phyloP scores from a whole-genome alignment of 768 basidiomycete species.

The Lentinus tigrinus region DNA sequence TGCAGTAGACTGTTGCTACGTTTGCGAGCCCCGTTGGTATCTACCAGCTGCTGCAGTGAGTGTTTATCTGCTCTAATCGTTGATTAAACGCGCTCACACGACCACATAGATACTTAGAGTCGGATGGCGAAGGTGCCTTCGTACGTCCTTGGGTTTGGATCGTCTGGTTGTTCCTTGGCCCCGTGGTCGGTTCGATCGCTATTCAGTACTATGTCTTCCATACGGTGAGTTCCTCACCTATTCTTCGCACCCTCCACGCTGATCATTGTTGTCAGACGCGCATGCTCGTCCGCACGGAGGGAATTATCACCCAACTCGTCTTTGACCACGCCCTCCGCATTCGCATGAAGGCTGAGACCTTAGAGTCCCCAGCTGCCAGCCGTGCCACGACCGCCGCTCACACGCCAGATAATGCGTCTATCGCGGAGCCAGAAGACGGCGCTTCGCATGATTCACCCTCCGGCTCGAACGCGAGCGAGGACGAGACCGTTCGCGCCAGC shows the following conservation, averaged over 20 bases:
- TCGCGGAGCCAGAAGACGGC: constrained; percentile 11
- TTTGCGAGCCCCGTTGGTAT: constrained; percentile 35
- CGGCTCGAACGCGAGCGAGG: constrained; percentile 10
- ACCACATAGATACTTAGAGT: constrained; percentile 54
- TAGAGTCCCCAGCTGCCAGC: constrained; percentile 16
- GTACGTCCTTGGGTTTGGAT: constrained; percentile 76
- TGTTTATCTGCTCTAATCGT: neutral
- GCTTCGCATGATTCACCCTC: neutral
- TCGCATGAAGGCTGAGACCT: constrained; percentile 41
- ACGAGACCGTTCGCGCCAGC: constrained; percentile 17
- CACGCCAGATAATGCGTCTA: constrained; percentile 27
- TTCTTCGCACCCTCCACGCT: neutral
- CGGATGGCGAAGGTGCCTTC: constrained; percentile 43
- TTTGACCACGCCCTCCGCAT: constrained; percentile 58
- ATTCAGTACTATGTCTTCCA: constrained; percentile 54
- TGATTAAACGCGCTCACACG: neutral
- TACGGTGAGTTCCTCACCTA: constrained; percentile 4
- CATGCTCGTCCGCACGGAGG: constrained; percentile 39
- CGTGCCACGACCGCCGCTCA: constrained; percentile 25
- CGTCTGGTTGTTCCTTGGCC: constrained; percentile 47
- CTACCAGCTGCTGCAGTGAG: constrained; percentile 33
- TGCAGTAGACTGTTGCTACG: constrained; percentile 18
- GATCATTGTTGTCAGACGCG: constrained; percentile 26
- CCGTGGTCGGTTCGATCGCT: constrained; percentile 40
- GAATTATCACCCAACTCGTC: constrained; percentile 51